These are phyloP conservation scores for Myxozyma udenii DNA, from an alignment of 805 yeast species.

Conservation along the genomic window DNA sequence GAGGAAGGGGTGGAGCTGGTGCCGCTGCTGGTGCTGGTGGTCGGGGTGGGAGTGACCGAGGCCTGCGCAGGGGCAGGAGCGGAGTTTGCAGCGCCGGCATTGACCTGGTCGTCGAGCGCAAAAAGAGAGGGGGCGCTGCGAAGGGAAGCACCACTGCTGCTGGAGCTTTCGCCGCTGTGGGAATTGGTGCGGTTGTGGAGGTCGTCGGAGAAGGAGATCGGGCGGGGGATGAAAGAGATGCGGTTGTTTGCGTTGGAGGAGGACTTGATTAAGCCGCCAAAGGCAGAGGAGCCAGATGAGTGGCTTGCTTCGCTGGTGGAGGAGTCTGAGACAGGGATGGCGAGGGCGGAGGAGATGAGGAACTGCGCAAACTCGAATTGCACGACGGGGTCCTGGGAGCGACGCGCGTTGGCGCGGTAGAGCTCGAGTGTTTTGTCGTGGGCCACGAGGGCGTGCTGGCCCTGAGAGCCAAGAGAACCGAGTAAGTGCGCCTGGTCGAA, in stretches of 20 bases:
- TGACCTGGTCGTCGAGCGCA: background rate
- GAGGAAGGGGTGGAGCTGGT: conserved; percentile 8
- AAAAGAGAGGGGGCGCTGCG: background rate
- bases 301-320: background rate
- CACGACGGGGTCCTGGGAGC: conserved; percentile 79
- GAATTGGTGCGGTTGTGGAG: background rate
- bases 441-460: conserved; percentile 50
- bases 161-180: background rate
- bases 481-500: conserved; percentile 28
- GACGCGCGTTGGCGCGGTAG: conserved; percentile 81
- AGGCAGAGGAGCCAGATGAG: background rate
- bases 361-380: conserved; percentile 88
- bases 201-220: background rate
- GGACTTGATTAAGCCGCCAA: background rate
- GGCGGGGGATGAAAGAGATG: background rate
- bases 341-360: conserved; percentile 77
- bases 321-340: conserved; percentile 13
- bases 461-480: conserved; percentile 22
- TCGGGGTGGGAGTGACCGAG: too few species aligned
- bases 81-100: background rate
- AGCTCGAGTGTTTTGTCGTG: conserved; percentile 80
- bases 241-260: background rate
- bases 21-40: background rate
- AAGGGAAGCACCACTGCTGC: background rate
- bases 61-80: conserved; percentile 1